Conservation (phyloP, 441 rosid genomes). For the Bocquillonia castaneifolia region DNA sequence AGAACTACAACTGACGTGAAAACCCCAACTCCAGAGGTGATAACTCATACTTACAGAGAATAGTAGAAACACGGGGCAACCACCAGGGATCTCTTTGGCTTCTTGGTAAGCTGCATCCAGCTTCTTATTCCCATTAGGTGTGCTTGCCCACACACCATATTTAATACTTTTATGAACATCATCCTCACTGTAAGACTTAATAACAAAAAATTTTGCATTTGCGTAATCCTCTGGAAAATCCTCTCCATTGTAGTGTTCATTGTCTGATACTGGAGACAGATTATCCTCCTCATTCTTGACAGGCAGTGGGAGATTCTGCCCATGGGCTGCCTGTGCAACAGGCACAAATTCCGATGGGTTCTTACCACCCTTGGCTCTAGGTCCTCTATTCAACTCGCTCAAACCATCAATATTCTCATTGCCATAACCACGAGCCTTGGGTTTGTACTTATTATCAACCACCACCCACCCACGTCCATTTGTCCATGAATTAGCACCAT, state of each 20-base stretch:
- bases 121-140: slow-evolving; percentile 84
- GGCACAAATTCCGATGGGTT: slow-evolving; percentile 43
- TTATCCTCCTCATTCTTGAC: slow-evolving; percentile 40
- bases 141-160: slow-evolving; percentile 92
- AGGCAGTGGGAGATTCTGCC: slow-evolving; percentile 30
- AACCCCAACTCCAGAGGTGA: not conserved
- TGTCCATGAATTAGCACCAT: slow-evolving; percentile 52
- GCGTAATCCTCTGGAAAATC: slow-evolving; percentile 66
- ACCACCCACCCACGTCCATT: slow-evolving; percentile 65
- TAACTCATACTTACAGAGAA: slow-evolving; percentile 64
- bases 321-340: slow-evolving; percentile 31
- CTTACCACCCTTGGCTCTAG: slow-evolving; percentile 69
- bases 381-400: slow-evolving; percentile 90
- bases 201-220: slow-evolving; percentile 76
- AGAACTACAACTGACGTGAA: not conserved
- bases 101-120: slow-evolving; percentile 69
- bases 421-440: slow-evolving; percentile 54
- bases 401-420: slow-evolving; percentile 69
- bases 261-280: slow-evolving; percentile 38
- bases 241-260: slow-evolving; percentile 54
- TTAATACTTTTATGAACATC: slow-evolving; percentile 96
- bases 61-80: slow-evolving; percentile 75
- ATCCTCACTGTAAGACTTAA: slow-evolving; percentile 95
- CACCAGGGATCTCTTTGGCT: slow-evolving; percentile 48
- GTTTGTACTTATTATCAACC: slow-evolving; percentile 56